These are phyloP conservation scores for Phytopythium montanum DNA, from an alignment of 352 stramenopile genomes.

Conservation along the genomic window DNA sequence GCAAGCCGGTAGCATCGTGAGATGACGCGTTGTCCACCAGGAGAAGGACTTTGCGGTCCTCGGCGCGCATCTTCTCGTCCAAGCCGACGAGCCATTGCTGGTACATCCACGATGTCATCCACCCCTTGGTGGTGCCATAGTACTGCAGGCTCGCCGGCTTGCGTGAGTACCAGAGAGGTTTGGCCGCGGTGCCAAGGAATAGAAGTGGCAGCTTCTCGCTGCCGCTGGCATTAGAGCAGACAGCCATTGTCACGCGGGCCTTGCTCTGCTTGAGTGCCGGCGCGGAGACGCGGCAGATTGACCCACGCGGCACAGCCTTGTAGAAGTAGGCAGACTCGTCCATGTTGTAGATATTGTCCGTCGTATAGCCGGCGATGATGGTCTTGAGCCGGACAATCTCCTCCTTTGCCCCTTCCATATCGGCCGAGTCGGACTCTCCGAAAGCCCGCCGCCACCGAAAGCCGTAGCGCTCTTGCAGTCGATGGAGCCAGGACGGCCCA, in stretches of 20 bases:
- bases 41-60: neutral
- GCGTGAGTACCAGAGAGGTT: neutral
- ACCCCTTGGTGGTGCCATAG: slow-evolving; percentile 5
- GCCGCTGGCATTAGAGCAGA: neutral
- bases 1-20: neutral
- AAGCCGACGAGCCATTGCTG: slow-evolving; percentile 8
- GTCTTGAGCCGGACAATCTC: neutral
- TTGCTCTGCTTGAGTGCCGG: neutral
- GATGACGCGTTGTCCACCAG: neutral
- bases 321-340: neutral
- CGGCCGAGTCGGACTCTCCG: neutral
- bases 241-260: neutral
- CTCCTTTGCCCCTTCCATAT: neutral
- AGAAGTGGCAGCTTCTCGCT: neutral
- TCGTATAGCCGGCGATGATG: neutral
- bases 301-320: neutral
- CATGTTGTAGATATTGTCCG: neutral
- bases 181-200: neutral
- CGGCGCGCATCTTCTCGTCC: slow-evolving; percentile 1
- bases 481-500: no score
- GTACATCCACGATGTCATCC: slow-evolving; percentile 9
- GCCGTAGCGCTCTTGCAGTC: no score
- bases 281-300: neutral
- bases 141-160: slow-evolving; percentile 9
- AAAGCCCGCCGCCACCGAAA: no score